These are phyloP conservation scores for Neophaeococcomyces aloes DNA, from an alignment of 2,329 filamentous ascomycete species.

Conservation along the genomic window DNA sequence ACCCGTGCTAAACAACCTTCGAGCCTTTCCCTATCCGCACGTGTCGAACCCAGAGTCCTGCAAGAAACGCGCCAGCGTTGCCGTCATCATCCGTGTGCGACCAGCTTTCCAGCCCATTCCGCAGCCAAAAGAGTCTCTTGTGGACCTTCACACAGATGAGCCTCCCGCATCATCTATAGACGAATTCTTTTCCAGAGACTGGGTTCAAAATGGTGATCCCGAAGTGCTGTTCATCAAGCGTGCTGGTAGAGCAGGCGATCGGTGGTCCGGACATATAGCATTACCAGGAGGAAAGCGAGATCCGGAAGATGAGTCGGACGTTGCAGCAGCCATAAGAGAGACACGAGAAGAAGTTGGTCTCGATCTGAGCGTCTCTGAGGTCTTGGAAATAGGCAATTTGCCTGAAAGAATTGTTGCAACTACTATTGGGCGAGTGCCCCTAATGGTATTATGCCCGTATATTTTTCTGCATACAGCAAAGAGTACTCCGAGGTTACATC, in stretches of 20 bases:
- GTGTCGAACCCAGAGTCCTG: constrained; percentile 38
- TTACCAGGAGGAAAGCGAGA: constrained; percentile 59
- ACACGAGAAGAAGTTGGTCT: constrained; percentile 57
- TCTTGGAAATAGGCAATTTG: constrained; percentile 48
- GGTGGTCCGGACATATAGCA: constrained; percentile 60
- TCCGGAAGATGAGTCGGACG: constrained; percentile 52
- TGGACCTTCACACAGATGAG: constrained; percentile 14
- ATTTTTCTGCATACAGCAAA: constrained; percentile 53
- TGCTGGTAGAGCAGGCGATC: constrained; percentile 52
- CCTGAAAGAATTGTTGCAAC: constrained; percentile 57
- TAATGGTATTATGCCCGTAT: constrained; percentile 61
- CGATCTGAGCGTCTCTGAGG: constrained; percentile 42
- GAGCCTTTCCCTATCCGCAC: constrained; percentile 30
- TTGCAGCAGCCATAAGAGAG: constrained; percentile 53
- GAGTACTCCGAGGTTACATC: constrained; percentile 44
- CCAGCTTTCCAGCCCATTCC: constrained; percentile 48
- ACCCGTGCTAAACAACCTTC: constrained; percentile 13
- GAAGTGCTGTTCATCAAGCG: constrained; percentile 64
- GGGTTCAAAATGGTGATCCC: constrained; percentile 55
- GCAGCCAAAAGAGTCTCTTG: constrained; percentile 20
- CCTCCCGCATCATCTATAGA: constrained; percentile 30
- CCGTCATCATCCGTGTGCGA: constrained; percentile 52
- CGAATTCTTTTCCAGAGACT: constrained; percentile 52
- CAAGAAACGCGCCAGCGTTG: constrained; percentile 55
- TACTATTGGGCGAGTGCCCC: constrained; percentile 53